Evolutionary conservation across 106 monocot genomes (phyloP), one percentile per base, ranked within the genome.

Genomic region (Allium cepa): DNA sequence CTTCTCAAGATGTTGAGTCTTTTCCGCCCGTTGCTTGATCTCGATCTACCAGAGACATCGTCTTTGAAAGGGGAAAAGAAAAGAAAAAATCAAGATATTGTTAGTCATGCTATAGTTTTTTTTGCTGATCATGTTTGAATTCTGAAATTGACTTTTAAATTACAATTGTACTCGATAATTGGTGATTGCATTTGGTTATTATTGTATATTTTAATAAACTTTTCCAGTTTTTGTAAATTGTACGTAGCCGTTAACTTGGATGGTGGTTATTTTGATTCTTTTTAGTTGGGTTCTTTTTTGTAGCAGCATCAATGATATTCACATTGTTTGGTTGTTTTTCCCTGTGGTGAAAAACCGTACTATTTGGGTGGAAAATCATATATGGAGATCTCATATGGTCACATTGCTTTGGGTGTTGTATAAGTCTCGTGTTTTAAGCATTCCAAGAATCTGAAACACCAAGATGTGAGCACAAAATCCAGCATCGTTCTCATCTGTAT

Each of bases 1-100:
- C 91, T 13, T 84, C 91, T 0, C 81, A 91, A 75, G 91, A 91
- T 67, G 76, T 68, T 0, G 82, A 87, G 53, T 77, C 81, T 17
- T 82, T 77, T 60, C 87, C 91, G 10, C 91, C 91, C 15, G 91
- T 91, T 65, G 91, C 91, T 67, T 87, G 60, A 80, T 50, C 53
- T 36, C 11, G 36, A 36, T 36, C 36, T 1, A 36, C 36, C 36
- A 36, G 36, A 36, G 36, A 3, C 36, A 2, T 36, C 36, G 5
- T 36, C 36, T 36, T 36, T 36, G 36, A 36, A 36, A 22, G 22
- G 22, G 22, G 36, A 36, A 36, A 36, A 3, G 4, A 68, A 26
- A 56, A 8, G 0, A 8, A 14, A 16, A 50, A 50, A 16, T 51
- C 8, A 22, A 11, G 13, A 16, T 53, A 13, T 16, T 7, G 26